A percentile compares a stretch with the other conserved stretches of the same genome.
Conservation (phyloP, 768 basidiomycete species). For the Calvatia gigantea region DNA sequence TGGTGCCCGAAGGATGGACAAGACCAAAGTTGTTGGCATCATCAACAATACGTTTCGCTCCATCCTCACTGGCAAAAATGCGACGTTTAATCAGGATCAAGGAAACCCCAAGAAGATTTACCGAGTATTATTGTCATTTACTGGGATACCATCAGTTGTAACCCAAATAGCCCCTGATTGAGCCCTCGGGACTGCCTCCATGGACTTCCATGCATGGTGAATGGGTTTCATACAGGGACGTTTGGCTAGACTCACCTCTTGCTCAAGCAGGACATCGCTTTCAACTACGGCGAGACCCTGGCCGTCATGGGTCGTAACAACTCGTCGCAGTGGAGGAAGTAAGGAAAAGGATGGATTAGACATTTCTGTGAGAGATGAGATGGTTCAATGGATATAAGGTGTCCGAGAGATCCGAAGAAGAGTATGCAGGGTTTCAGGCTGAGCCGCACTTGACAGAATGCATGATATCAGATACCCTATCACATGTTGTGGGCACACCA, state of each 20-base stretch:
- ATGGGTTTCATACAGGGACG: not conserved
- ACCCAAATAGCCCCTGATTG: conserved; percentile 43
- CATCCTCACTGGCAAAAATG: conserved; percentile 44
- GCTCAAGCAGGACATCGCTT: conserved; percentile 27
- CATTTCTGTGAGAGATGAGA: conserved; percentile 21
- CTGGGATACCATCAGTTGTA: conserved; percentile 45
- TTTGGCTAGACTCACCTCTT: conserved; percentile 23
- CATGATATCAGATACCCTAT: conserved; percentile 1
- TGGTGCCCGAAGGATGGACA: conserved; percentile 41
- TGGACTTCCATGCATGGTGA: conserved; percentile 21
- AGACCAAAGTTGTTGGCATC: conserved; percentile 39
- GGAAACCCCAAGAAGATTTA: conserved; percentile 14
- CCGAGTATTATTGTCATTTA: conserved; percentile 50
- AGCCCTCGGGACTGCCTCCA: conserved; percentile 31
- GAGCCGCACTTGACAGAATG: conserved; percentile 1
- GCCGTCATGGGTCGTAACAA: conserved; percentile 47
- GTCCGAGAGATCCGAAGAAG: conserved; percentile 7
- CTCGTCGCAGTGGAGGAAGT: conserved; percentile 40
- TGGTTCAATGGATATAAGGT: conserved; percentile 3
- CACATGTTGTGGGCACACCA: conserved; percentile 6
- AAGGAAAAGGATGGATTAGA: conserved; percentile 18
- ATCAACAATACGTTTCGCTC: conserved; percentile 37
- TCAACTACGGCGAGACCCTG: conserved; percentile 39
- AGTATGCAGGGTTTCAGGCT: conserved; percentile 2
- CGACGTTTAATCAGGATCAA: not conserved